phyloP scores from a whole-genome alignment of 2,329 filamentous ascomycete genomes.

The Diaporthe longicolla region DNA sequence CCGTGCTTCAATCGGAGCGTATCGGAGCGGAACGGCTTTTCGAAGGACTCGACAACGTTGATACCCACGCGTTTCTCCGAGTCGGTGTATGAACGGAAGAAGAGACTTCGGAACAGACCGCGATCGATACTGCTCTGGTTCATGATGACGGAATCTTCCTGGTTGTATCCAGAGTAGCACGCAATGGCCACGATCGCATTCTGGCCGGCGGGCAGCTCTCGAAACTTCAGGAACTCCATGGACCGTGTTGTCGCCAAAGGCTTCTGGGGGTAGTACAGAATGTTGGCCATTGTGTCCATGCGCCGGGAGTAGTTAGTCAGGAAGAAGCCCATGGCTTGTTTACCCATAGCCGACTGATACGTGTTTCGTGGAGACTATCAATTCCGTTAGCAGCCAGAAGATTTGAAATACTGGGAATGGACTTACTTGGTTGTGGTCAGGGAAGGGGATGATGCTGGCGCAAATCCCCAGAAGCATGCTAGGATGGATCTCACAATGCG shows the following conservation, averaged over 20 bases:
- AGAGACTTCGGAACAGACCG: conserved; percentile 95
- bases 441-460: conserved; percentile 99
- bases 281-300: conserved; percentile 99
- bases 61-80: conserved; percentile 97
- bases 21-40: conserved; percentile 91
- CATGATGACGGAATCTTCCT: conserved; percentile 99
- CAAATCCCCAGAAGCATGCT: conserved; percentile 99
- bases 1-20: conserved; percentile 94
- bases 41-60: conserved; percentile 92
- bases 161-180: conserved; percentile 98
- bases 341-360: conserved; percentile 99
- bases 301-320: conserved; percentile 96
- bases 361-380: conserved; percentile 93
- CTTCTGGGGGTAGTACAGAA: conserved; percentile 98
- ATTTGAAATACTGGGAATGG: neutral
- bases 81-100: conserved; percentile 98
- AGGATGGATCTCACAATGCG: conserved; percentile 98
- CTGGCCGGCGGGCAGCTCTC: conserved; percentile 95
- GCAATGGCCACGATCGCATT: conserved; percentile 99
- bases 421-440: conserved; percentile 92
- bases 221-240: conserved; percentile 99
- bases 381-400: conserved; percentile 51
- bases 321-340: conserved; percentile 99
- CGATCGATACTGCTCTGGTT: conserved; percentile 99
- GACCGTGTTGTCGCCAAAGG: conserved; percentile 95